These are phyloP conservation scores for Plasmodium gallinaceum DNA, from an alignment of 169 alveolate species.

Conservation along the genomic window DNA sequence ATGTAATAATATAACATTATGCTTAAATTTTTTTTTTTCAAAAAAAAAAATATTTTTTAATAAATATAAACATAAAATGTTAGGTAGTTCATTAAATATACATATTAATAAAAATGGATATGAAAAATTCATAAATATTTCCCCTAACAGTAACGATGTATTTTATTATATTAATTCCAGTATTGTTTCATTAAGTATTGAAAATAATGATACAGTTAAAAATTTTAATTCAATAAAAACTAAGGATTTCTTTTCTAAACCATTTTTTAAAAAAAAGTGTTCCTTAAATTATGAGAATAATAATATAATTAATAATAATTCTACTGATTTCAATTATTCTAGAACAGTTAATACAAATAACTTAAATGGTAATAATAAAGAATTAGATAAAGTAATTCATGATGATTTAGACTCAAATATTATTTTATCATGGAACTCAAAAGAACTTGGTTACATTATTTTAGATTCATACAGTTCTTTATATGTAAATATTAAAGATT, in stretches of 20 bases:
- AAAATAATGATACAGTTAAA: slow-evolving; percentile 8
- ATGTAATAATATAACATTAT: slow-evolving; percentile 16
- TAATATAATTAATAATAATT: neutral
- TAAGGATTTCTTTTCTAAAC: slow-evolving; percentile 3
- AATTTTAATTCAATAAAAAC: slow-evolving; percentile 19
- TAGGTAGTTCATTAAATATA: slow-evolving; percentile 43
- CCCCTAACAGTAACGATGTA: slow-evolving; percentile 9
- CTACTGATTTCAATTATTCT: neutral
- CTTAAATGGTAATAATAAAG: no score
- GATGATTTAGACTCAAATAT: slow-evolving; percentile 22
- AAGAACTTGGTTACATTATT: slow-evolving; percentile 41
- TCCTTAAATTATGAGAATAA: neutral
- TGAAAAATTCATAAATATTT: slow-evolving; percentile 21
- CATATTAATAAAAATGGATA: slow-evolving; percentile 26
- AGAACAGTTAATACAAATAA: no score
- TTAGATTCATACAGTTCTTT: slow-evolving; percentile 33
- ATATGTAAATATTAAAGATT: slow-evolving; percentile 31
- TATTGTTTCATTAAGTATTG: slow-evolving; percentile 26
- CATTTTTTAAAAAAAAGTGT: neutral
- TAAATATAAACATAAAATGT: slow-evolving; percentile 24
- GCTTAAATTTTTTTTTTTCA: slow-evolving; percentile 27
- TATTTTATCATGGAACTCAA: slow-evolving; percentile 41
- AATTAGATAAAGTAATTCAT: no score
- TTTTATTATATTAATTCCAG: slow-evolving; percentile 46
- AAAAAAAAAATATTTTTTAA: slow-evolving; percentile 32